Conservation (phyloP, 495 filamentous ascomycete species). For the Daldinia caldariorum region DNA sequence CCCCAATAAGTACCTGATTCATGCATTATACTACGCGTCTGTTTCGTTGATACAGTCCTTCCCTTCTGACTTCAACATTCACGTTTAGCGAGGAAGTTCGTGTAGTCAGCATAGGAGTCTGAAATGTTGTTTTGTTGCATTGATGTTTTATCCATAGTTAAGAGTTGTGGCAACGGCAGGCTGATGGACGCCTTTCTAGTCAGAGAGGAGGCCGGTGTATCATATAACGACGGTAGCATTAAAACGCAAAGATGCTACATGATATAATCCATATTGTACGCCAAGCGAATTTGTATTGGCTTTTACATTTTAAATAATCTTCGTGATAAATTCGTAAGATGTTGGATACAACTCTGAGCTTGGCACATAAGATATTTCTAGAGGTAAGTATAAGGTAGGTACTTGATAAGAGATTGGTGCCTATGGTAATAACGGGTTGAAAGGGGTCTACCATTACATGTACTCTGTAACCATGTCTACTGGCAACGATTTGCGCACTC, state of each 20-base stretch:
- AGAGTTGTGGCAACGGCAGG: background rate
- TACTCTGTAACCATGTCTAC: background rate
- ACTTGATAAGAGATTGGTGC: no score
- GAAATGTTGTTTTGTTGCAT: background rate
- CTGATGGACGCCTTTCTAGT: background rate
- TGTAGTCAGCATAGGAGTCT: background rate
- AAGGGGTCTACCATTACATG: background rate
- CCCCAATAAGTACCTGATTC: constrained; percentile 43
- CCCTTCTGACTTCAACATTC: background rate
- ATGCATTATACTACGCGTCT: constrained; percentile 32
- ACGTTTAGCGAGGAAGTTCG: background rate
- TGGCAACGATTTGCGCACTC: background rate
- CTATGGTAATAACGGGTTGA: no score
- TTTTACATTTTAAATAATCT: background rate
- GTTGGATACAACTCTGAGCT: no score
- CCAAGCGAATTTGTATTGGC: background rate
- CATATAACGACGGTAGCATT: constrained; percentile 11
- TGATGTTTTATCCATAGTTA: background rate
- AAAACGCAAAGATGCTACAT: constrained; percentile 1
- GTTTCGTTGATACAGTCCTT: constrained; percentile 22
- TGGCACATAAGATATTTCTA: no score
- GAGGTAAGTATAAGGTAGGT: no score
- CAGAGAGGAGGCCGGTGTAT: constrained; percentile 7
- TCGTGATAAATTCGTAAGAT: background rate
- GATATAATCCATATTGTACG: constrained; percentile 10